Evolutionary conservation across 352 stramenopile genomes (phyloP).

Genomic region (Elongisporangium prolatum): DNA sequence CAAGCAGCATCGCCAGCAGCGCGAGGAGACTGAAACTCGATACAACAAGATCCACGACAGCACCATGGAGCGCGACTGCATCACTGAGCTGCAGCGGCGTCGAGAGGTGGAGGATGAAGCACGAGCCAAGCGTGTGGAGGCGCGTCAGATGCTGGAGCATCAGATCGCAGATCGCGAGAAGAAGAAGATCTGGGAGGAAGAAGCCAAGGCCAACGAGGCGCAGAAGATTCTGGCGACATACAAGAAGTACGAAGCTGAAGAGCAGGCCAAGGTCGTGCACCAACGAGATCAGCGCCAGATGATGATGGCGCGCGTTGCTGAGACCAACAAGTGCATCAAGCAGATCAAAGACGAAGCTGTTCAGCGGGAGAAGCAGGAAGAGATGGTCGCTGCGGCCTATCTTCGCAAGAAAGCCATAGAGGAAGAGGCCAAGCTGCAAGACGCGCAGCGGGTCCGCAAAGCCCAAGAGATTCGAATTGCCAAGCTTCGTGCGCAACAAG

Average conservation of each 20-base stretch:
- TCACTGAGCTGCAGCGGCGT: slow-evolving; percentile 45
- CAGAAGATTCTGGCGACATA: slow-evolving; percentile 78
- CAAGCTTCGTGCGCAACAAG: slow-evolving; percentile 73
- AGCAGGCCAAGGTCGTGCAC: slow-evolving; percentile 47
- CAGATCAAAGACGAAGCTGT: slow-evolving; percentile 52
- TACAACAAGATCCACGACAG: slow-evolving; percentile 71
- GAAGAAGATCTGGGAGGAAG: slow-evolving; percentile 67
- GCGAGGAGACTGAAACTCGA: slow-evolving; percentile 30
- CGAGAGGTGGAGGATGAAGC: slow-evolving; percentile 33
- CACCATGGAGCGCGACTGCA: slow-evolving; percentile 69
- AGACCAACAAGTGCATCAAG: slow-evolving; percentile 67
- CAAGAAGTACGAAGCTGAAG: slow-evolving; percentile 75
- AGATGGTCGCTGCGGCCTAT: slow-evolving; percentile 57
- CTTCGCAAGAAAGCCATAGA: slow-evolving; percentile 65
- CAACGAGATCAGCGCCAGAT: slow-evolving; percentile 38
- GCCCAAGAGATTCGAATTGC: slow-evolving; percentile 64
- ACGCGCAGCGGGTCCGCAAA: slow-evolving; percentile 58
- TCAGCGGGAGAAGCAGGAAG: slow-evolving; percentile 54
- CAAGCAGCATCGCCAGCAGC: slow-evolving; percentile 34
- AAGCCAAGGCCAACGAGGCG: slow-evolving; percentile 70
- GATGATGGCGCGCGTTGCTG: slow-evolving; percentile 38
- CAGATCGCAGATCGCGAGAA: slow-evolving; percentile 68
- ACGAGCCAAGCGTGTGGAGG: slow-evolving; percentile 50
- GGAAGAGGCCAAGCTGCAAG: slow-evolving; percentile 63
- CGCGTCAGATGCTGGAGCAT: slow-evolving; percentile 57